These are phyloP conservation scores for Vigna unguiculata DNA, from an alignment of 306 rosid species.

Conservation along the genomic window DNA sequence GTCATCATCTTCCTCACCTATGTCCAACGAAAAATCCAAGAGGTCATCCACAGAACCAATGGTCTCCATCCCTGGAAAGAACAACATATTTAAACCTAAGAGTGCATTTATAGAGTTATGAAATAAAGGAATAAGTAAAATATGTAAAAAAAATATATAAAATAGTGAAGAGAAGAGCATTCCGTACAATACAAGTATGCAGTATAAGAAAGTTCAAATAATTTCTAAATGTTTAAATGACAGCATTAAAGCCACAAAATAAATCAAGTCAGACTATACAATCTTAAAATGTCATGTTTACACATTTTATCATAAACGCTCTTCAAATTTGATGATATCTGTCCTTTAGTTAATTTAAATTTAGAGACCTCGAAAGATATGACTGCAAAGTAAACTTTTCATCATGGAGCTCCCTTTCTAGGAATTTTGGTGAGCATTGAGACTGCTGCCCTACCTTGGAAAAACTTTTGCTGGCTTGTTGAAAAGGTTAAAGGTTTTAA, in stretches of 20 bases:
- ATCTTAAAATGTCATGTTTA: conserved; percentile 16
- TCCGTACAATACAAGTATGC: neutral
- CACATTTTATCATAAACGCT: conserved; percentile 15
- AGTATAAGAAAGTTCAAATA: neutral
- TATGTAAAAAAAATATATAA: conserved; percentile 6
- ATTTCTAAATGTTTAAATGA: neutral
- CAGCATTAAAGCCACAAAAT: conserved; percentile 21
- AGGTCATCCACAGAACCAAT: conserved; percentile 70
- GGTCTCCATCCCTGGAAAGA: conserved; percentile 67
- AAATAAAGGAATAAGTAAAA: conserved; percentile 2
- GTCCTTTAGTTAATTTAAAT: neutral
- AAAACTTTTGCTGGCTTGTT: neutral
- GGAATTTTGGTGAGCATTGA: neutral
- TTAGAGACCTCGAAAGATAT: neutral
- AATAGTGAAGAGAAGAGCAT: conserved; percentile 20
- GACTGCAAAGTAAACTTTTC: neutral
- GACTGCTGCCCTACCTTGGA: neutral
- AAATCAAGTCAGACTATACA: conserved; percentile 17
- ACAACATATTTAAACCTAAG: conserved; percentile 32
- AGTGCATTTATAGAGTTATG: neutral
- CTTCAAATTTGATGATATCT: neutral
- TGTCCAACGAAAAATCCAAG: conserved; percentile 73
- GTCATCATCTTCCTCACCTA: conserved; percentile 62
- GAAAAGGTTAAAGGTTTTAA: conserved; percentile 10
- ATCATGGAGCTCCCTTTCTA: neutral